These are phyloP conservation scores for Cairneyella variabilis DNA, from an alignment of 495 filamentous ascomycete species.

Conservation along the genomic window DNA sequence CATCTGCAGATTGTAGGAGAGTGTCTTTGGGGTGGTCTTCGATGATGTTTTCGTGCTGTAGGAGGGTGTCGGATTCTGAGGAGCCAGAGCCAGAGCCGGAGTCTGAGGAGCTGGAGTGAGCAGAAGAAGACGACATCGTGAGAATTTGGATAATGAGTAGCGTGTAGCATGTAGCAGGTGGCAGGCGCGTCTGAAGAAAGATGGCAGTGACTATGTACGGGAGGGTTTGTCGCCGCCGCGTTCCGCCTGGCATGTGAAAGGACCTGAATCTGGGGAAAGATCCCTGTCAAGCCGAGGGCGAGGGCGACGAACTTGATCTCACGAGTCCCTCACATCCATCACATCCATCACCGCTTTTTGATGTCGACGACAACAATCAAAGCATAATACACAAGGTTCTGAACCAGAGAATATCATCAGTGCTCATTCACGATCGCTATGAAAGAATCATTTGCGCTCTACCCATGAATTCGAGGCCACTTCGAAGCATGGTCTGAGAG, in stretches of 20 bases:
- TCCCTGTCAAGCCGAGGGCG: too few species aligned
- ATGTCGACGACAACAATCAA: too few species aligned
- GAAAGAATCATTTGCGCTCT: neutral
- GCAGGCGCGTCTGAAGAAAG: neutral
- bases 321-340: too few species aligned
- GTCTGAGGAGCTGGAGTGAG: conserved; percentile 7
- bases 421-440: neutral
- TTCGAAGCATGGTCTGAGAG: conserved; percentile 2
- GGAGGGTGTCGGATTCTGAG: conserved; percentile 2
- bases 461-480: neutral
- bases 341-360: too few species aligned
- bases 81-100: neutral
- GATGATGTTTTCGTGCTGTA: conserved; percentile 5
- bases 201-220: too few species aligned
- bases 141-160: neutral
- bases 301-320: too few species aligned
- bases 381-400: too few species aligned
- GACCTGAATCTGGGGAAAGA: too few species aligned
- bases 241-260: too few species aligned
- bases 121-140: conserved; percentile 9
- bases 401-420: too few species aligned
- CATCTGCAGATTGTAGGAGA: neutral
- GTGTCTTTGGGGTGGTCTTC: neutral
- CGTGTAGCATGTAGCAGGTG: neutral
- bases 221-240: too few species aligned